Base-by-base conservation (phyloP, 179 eudicot genomes). In the Nepenthes alata region DNA sequence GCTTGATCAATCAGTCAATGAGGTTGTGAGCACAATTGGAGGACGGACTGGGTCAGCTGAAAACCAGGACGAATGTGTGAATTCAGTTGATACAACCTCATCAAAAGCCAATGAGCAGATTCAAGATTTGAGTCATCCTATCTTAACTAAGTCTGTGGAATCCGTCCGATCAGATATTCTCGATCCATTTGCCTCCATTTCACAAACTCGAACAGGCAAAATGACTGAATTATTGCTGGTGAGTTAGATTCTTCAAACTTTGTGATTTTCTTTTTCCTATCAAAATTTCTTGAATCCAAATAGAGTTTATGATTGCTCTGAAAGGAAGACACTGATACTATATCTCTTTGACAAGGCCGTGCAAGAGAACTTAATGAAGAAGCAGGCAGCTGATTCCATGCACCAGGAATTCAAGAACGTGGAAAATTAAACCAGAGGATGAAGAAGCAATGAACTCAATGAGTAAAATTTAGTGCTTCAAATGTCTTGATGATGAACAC, bases 181-280 rank as follows among this genome's bases (percentile, higher is more conserved):
- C 5, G 64, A 62, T 52, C 87, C 69, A 41, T 13, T 73, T 66
- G 47, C 71, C 35, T 44, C 75, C 11, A 57, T 74, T 55, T 44
- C 73, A 16, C 78, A 66, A 55, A 68, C 73, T 35, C 76, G 78
- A 66, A 68, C 82, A 39, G 97, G 98, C 61, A 82, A 87, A 72
- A 89, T 91, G 96, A 84, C 95, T 39, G 98, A 91, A 72, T 78
- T 91, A 59, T 64, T 75, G 37, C 58, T 89, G 90, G 98, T 93
- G 78, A 78, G 75, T 62, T n/a, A 25, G 49, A 68, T 11, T 15
- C 34, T 51, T 41, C 5, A 41, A 41, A 51, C 11, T 51, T 51
- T 4, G 8, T 41, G 45, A 41, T 41, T 41, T 7, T 41, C 8
- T 41, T 25, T 25, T 25, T 25, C 25, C 25, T 25, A 7, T 41